A percentile compares a stretch with the other conserved stretches of the same genome.
phyloP scores from a whole-genome alignment of 2,329 filamentous ascomycete genomes.

The Purpureocillium lavendulum region DNA sequence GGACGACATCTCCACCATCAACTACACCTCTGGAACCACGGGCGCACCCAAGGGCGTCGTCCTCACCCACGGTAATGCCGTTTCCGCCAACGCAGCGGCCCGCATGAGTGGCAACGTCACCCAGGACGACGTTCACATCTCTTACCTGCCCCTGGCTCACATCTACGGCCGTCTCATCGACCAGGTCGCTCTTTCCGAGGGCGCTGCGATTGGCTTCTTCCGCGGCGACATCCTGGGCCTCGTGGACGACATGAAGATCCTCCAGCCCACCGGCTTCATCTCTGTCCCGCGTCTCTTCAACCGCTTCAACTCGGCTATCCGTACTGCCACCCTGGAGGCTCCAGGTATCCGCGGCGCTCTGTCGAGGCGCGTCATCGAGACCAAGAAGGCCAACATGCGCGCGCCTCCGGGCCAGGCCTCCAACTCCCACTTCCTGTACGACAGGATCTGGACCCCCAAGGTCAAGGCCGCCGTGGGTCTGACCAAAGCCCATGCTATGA shows the following conservation, averaged over 20 bases:
- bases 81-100: conserved; percentile 60
- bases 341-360: conserved; percentile 73
- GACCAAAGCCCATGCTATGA: conserved; percentile 62
- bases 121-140: conserved; percentile 58
- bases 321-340: conserved; percentile 68
- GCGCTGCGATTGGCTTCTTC: conserved; percentile 80
- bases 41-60: conserved; percentile 77
- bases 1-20: conserved; percentile 79
- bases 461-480: conserved; percentile 77
- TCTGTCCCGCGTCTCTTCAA: conserved; percentile 91
- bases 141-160: conserved; percentile 89
- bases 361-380: conserved; percentile 68
- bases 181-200: conserved; percentile 63
- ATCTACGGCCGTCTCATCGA: conserved; percentile 87
- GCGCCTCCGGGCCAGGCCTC: conserved; percentile 64
- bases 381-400: conserved; percentile 74
- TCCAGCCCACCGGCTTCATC: conserved; percentile 74
- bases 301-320: conserved; percentile 77
- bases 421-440: conserved; percentile 70
- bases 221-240: conserved; percentile 81
- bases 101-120: conserved; percentile 45
- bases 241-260: conserved; percentile 82
- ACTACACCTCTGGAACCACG: conserved; percentile 83
- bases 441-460: conserved; percentile 86
- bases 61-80: conserved; percentile 72